Conservation (phyloP, 2,329 filamentous ascomycete species). For the Colletotrichum cuscutae region DNA sequence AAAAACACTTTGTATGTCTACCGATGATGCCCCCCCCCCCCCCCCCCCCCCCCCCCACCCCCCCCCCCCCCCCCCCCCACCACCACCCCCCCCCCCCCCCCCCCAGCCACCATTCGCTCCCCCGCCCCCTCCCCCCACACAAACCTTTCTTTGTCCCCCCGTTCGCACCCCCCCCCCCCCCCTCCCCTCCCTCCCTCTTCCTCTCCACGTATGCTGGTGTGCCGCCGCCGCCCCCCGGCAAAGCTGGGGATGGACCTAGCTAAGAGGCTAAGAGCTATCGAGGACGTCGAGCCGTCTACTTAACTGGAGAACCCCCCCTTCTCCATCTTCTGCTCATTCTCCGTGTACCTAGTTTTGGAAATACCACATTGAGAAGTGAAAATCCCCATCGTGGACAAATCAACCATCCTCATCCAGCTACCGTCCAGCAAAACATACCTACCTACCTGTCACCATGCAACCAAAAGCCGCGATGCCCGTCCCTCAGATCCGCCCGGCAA, state of each 20-base stretch:
- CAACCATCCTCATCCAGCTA: background rate
- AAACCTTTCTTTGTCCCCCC: no score
- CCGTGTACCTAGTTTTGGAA: background rate
- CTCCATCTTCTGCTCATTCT: background rate
- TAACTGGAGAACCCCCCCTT: background rate
- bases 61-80: background rate
- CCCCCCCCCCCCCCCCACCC: background rate
- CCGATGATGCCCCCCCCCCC: background rate
- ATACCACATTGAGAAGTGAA: background rate
- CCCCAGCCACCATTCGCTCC: no score
- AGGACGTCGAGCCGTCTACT: conserved; percentile 4
- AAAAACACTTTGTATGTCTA: conserved; percentile 3
- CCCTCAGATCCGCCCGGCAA: conserved; percentile 28
- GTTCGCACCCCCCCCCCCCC: no score
- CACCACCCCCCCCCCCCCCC: no score
- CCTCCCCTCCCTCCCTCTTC: background rate
- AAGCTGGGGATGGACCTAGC: background rate
- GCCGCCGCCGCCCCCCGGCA: background rate
- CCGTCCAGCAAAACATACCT: background rate
- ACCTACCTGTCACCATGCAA: background rate
- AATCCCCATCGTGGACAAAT: background rate
- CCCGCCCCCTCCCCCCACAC: no score
- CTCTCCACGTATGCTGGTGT: background rate
- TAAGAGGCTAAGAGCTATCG: background rate
- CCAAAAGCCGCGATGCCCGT: conserved; percentile 25